Evolutionary conservation across 768 basidiomycete genomes (phyloP).

Genomic region (Rhodotorula sphaerocarpa): DNA sequence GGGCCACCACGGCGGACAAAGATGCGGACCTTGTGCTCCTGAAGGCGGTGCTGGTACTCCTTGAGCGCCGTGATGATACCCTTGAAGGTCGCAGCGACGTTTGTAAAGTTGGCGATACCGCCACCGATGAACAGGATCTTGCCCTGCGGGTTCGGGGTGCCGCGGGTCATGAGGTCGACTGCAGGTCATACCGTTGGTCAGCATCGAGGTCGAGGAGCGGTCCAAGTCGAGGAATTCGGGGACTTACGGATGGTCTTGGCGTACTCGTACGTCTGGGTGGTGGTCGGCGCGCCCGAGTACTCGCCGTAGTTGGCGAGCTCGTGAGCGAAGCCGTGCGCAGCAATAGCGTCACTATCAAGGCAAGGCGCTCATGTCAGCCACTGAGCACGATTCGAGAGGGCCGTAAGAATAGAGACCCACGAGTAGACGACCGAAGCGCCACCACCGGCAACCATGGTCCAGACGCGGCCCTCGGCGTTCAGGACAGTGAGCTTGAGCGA

Average conservation of each 20-base stretch:
- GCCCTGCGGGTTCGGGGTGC: conserved; percentile 61
- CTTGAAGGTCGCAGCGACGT: conserved; percentile 97
- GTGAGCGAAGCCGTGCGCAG: conserved; percentile 87
- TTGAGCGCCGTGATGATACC: conserved; percentile 96
- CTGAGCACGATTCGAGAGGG: no score
- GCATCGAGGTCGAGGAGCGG: not conserved
- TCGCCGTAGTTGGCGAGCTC: conserved; percentile 99
- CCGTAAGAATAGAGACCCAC: conserved; percentile 20
- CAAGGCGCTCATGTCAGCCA: not conserved
- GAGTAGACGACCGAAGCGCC: conserved; percentile 65
- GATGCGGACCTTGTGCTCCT: conserved; percentile 78
- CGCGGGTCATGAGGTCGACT: conserved; percentile 93
- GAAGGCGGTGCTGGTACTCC: conserved; percentile 78
- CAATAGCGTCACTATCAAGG: conserved; percentile 56
- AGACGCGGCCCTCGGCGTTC: conserved; percentile 87
- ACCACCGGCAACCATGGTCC: conserved; percentile 99
- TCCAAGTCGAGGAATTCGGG: no score
- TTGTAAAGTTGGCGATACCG: conserved; percentile 99
- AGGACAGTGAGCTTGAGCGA: conserved; percentile 96
- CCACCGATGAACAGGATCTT: conserved; percentile 99
- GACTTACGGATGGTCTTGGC: conserved; percentile 89
- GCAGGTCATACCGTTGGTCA: conserved; percentile 7
- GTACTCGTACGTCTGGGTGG: conserved; percentile 98
- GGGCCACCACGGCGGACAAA: conserved; percentile 97
- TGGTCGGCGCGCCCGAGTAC: conserved; percentile 95